Evolutionary conservation across 2,329 filamentous ascomycete species (phyloP).

Genomic region (Erysiphe pulchra): DNA sequence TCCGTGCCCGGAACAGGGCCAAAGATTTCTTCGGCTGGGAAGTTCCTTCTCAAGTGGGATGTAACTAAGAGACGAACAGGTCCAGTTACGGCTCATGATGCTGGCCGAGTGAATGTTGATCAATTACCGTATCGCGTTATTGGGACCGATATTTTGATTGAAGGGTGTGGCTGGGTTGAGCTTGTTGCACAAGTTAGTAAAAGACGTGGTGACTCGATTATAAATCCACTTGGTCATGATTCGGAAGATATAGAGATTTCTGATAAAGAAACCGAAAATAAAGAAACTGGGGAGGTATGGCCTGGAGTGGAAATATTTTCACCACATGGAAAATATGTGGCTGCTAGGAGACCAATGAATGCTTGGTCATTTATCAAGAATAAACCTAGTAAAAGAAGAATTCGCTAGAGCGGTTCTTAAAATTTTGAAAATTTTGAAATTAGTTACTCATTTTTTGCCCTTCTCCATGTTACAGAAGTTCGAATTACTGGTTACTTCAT

Average conservation of each 20-base stretch:
- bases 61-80: conserved; percentile 61
- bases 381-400: conserved; percentile 14
- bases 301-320: conserved; percentile 65
- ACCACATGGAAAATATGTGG: conserved; percentile 62
- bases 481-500: too few species aligned
- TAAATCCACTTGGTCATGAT: conserved; percentile 1
- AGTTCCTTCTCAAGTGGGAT: conserved; percentile 51
- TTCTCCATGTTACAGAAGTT: too few species aligned
- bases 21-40: conserved; percentile 43
- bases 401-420: too few species aligned
- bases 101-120: conserved; percentile 35
- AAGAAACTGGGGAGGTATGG: conserved; percentile 17
- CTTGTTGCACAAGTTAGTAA: conserved; percentile 56
- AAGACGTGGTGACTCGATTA: conserved; percentile 15
- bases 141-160: conserved; percentile 63
- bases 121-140: conserved; percentile 57
- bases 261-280: conserved; percentile 3
- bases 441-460: too few species aligned
- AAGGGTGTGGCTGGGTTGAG: conserved; percentile 87
- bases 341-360: conserved; percentile 38
- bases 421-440: too few species aligned
- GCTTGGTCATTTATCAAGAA: conserved; percentile 36
- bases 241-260: conserved; percentile 1
- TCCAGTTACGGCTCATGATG: conserved; percentile 37
- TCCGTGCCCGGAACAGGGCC: conserved; percentile 28